A percentile compares a stretch with the other conserved stretches of the same genome.
Evolutionary conservation across 1,284 basidiomycete species (phyloP).

Genomic region (Ustilago lituana): DNA sequence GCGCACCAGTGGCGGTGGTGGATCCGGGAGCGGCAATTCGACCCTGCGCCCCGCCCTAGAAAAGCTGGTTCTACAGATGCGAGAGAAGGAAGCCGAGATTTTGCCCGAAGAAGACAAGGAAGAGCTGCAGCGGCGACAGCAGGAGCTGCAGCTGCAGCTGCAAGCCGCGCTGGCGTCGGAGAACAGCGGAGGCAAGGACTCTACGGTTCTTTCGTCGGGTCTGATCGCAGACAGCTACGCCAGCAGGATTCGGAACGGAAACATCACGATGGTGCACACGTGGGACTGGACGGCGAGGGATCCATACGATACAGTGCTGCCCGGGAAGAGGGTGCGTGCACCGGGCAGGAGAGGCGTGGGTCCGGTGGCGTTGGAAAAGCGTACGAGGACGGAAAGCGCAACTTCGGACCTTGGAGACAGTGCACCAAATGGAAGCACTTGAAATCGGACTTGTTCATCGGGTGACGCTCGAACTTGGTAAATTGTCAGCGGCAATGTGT

Average conservation of each 20-base stretch:
- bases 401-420: slow-evolving; percentile 14
- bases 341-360: slow-evolving; percentile 26
- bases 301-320: slow-evolving; percentile 39
- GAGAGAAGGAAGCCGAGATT: slow-evolving; percentile 41
- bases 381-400: slow-evolving; percentile 19
- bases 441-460: neutral
- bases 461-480: too few species aligned
- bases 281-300: slow-evolving; percentile 57
- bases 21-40: slow-evolving; percentile 56
- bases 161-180: slow-evolving; percentile 46
- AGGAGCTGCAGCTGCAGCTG: slow-evolving; percentile 49
- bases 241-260: slow-evolving; percentile 46
- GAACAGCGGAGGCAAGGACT: slow-evolving; percentile 29
- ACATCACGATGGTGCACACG: slow-evolving; percentile 58
- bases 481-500: too few species aligned
- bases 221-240: slow-evolving; percentile 49
- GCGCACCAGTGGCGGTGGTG: slow-evolving; percentile 47
- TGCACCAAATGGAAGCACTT: slow-evolving; percentile 3
- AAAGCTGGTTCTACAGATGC: slow-evolving; percentile 45
- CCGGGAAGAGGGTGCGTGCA: slow-evolving; percentile 31
- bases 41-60: slow-evolving; percentile 53
- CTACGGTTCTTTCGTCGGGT: slow-evolving; percentile 29
- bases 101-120: slow-evolving; percentile 43
- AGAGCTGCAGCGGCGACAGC: slow-evolving; percentile 45
- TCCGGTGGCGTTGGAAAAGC: slow-evolving; percentile 38